A percentile compares a stretch with the other conserved stretches of the same genome.
phyloP scores from a whole-genome alignment of 2,329 filamentous ascomycete species.

The Mariannaea elegans region DNA sequence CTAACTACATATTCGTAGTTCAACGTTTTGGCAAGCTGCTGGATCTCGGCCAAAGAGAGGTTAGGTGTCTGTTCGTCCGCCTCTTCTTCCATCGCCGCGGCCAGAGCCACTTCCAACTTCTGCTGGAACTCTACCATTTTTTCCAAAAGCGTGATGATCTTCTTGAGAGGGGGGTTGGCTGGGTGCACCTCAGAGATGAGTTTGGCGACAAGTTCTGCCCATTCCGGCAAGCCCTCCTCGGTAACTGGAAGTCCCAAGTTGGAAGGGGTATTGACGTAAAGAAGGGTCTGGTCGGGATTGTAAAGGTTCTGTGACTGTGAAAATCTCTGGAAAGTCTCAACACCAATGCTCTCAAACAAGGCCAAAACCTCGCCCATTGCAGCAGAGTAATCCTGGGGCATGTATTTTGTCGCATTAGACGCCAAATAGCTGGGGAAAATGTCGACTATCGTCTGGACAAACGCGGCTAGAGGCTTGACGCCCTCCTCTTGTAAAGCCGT shows the following conservation, averaged over 20 bases:
- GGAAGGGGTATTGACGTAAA: background rate
- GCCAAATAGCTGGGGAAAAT: constrained; percentile 22
- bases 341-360: constrained; percentile 25
- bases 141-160: too few species aligned
- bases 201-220: constrained; percentile 3
- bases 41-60: constrained; percentile 3
- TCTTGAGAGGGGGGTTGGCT: background rate
- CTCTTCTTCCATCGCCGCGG: background rate
- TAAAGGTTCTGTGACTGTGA: background rate
- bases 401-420: background rate
- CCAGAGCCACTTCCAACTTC: background rate
- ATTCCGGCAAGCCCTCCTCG: background rate
- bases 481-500: constrained; percentile 63
- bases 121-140: too few species aligned
- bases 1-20: constrained; percentile 21
- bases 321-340: constrained; percentile 21
- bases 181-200: constrained; percentile 13
- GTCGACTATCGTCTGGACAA: constrained; percentile 53
- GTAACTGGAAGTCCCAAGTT: background rate
- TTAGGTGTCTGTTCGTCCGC: background rate
- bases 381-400: background rate
- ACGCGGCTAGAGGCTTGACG: constrained; percentile 61
- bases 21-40: constrained; percentile 1
- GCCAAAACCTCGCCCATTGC: constrained; percentile 16
- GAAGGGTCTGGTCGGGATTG: constrained; percentile 11